Evolutionary conservation across 139 green algal species (phyloP).

Genomic region (Chlamydomonas urium): DNA sequence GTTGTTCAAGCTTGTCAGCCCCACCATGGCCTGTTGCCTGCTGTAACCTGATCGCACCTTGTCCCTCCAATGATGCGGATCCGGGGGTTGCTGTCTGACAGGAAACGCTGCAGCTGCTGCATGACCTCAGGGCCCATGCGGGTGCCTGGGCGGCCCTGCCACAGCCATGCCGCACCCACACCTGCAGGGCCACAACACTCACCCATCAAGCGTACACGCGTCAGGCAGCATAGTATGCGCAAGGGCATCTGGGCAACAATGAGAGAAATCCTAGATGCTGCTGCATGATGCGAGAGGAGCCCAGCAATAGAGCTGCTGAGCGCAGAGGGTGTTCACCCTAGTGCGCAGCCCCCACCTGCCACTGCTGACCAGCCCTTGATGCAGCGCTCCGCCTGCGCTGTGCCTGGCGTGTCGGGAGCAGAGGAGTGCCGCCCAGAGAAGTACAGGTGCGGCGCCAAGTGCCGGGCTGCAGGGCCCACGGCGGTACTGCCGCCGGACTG

Average conservation of each 20-base stretch:
- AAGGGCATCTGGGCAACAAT: too few species aligned
- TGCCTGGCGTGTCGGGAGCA: conserved; percentile 56
- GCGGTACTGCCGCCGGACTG: conserved; percentile 5
- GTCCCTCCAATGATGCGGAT: conserved; percentile 76
- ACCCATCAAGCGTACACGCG: too few species aligned
- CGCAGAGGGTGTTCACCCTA: too few species aligned
- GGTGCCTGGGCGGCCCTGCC: conserved; percentile 54
- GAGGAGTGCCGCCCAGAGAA: conserved; percentile 71
- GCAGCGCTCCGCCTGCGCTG: conserved; percentile 39
- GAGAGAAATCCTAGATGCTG: too few species aligned
- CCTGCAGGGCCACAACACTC: conserved; percentile 43
- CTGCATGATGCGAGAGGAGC: too few species aligned
- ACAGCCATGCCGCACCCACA: conserved; percentile 72
- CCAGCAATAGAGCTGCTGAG: too few species aligned
- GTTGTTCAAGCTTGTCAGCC: too few species aligned
- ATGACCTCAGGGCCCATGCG: conserved; percentile 39
- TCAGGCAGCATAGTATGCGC: too few species aligned
- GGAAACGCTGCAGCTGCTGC: conserved; percentile 62
- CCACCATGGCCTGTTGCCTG: too few species aligned
- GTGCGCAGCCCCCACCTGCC: conserved; percentile 47
- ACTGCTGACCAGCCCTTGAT: conserved; percentile 45
- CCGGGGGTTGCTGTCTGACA: conserved; percentile 43
- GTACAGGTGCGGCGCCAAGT: conserved; percentile 45
- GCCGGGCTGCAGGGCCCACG: background rate
- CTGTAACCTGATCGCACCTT: conserved; percentile 42